phyloP scores from a whole-genome alignment of 176 grass and related monocot genomes.

The Oryza glaberrima region DNA sequence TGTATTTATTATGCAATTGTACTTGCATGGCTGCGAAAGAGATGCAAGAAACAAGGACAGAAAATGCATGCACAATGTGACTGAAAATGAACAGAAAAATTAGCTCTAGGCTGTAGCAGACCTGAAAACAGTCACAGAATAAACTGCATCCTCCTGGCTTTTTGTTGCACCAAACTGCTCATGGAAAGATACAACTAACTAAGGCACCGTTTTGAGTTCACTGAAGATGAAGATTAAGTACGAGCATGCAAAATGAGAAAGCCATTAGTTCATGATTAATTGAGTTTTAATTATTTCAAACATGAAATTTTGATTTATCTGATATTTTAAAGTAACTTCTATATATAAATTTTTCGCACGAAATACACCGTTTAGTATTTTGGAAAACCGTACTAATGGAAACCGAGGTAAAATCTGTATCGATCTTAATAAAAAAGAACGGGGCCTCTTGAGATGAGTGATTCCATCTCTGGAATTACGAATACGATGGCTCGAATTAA shows the following conservation, averaged over 20 bases:
- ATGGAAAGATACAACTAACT: not conserved
- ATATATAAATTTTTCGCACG: too few species aligned
- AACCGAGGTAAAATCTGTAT: too few species aligned
- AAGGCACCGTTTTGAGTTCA: too few species aligned
- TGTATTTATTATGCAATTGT: slow-evolving; percentile 33
- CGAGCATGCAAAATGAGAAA: too few species aligned
- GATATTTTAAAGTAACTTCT: too few species aligned
- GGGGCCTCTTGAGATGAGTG: not conserved
- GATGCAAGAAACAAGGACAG: slow-evolving; percentile 8
- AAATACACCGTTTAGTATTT: too few species aligned
- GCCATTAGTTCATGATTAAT: not conserved
- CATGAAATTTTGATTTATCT: too few species aligned
- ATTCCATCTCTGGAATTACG: not conserved
- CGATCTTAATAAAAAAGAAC: too few species aligned
- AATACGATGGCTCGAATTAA: slow-evolving; percentile 9
- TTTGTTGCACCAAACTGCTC: slow-evolving; percentile 24
- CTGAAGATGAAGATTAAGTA: too few species aligned
- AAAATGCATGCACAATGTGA: not conserved
- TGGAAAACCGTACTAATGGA: too few species aligned
- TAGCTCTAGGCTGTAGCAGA: slow-evolving; percentile 19
- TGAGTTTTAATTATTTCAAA: too few species aligned
- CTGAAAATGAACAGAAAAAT: slow-evolving; percentile 4
- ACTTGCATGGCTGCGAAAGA: slow-evolving; percentile 28
- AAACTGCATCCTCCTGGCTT: slow-evolving; percentile 13
- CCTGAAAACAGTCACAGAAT: slow-evolving; percentile 27